Evolutionary conservation across 169 alveolate species (phyloP).

Genomic region (Perkinsus olseni): DNA sequence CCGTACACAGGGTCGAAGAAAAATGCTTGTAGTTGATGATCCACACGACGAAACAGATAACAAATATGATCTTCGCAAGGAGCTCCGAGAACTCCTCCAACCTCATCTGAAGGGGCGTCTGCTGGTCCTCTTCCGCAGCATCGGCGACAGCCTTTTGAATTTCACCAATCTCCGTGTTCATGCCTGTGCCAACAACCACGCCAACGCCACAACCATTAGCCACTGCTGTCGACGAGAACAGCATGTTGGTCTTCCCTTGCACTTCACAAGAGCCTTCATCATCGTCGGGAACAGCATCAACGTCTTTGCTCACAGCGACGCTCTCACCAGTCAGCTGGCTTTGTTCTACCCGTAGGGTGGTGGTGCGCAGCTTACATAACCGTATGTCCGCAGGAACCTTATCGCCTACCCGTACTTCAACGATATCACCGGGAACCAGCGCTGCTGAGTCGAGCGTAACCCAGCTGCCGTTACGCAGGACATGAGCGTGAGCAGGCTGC

Average conservation of each 20-base stretch:
- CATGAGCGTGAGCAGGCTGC: conserved; percentile 84
- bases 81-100: conserved; percentile 83
- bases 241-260: conserved; percentile 71
- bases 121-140: conserved; percentile 84
- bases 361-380: conserved; percentile 76
- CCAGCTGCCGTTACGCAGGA: conserved; percentile 87
- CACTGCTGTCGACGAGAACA: conserved; percentile 87
- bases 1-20: conserved; percentile 96
- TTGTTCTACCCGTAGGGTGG: conserved; percentile 87
- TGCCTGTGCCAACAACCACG: conserved; percentile 91
- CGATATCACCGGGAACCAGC: conserved; percentile 95
- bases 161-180: conserved; percentile 95
- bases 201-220: conserved; percentile 87
- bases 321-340: conserved; percentile 94
- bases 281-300: neutral
- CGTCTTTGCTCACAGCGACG: conserved; percentile 63
- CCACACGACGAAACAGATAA: conserved; percentile 91
- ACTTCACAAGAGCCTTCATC: conserved; percentile 23
- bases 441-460: conserved; percentile 73
- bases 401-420: conserved; percentile 89
- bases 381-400: conserved; percentile 97
- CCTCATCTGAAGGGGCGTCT: conserved; percentile 92
- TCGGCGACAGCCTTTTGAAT: conserved; percentile 89
- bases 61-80: conserved; percentile 78
- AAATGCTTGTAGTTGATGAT: conserved; percentile 85